Base-by-base conservation (phyloP, 2,329 filamentous ascomycete species). In the Penicillium griseofulvum region DNA sequence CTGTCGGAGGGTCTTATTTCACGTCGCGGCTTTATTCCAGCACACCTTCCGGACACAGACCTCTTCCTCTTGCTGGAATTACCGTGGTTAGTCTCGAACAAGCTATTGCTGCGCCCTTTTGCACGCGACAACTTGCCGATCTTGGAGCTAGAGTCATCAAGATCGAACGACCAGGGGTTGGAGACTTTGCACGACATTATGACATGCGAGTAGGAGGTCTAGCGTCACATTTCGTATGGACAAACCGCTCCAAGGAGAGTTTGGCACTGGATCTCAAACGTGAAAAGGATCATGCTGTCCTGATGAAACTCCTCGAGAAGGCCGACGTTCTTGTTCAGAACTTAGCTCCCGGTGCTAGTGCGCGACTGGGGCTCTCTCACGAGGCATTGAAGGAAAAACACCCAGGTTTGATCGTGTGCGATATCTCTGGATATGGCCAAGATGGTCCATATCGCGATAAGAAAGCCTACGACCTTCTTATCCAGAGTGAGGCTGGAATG, bases 211-310 rank as follows among this genome's bases (percentile, higher is more conserved):
- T 82, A 2, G 72, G 76, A 8, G 80, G 80, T 0, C 67, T 81
- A 14, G 71, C 78, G 0, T 83, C 81, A 0, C 80, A 83, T 60
- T 83, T 83, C 54, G 74, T 83, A n/a, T 83, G 81, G 80, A 72
- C 77, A 0, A 83, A 82, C 56, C 74, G 81, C 22, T 80, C 80
- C 7, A 83, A 83, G 50, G 79, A 83, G 62, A 81, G 78, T 45
- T 65, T 83, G 9, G 79, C 78, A 0, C 71, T 83, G 0, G 76
- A 83, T 39, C 60, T 83, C 16, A 83, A 83, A 56, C 61, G 74
- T 11, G 58, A 72, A 0, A 64, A 68, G 6, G 76, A 82, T 42
- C 72, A 81, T 43, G 58, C 64, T 0, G 65, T 78, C 1, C 64
- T 82, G n/a, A 75, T 72, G 65, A 72, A 69, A 12, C 68, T 82